Conservation (phyloP, 495 filamentous ascomycete genomes). For the Aspergillus heteromorphus region DNA sequence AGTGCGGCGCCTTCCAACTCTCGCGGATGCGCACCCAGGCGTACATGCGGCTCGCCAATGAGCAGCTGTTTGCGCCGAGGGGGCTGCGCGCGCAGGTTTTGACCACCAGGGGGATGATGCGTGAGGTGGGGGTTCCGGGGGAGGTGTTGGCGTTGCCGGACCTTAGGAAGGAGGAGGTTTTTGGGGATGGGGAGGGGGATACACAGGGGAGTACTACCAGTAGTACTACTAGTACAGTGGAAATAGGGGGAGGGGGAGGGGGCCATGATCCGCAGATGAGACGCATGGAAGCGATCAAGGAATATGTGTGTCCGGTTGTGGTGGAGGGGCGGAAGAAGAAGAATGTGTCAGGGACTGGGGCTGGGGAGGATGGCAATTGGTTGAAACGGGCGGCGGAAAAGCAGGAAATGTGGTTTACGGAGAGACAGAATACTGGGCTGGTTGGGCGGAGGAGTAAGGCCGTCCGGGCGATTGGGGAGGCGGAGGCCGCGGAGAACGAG, state of each 20-base stretch:
- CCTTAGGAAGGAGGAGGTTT: neutral
- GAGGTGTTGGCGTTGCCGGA: slow-evolving; percentile 4
- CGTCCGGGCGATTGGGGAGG: neutral
- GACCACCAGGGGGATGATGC: slow-evolving; percentile 20
- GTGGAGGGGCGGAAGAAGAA: slow-evolving; percentile 12
- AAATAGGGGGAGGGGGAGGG: neutral
- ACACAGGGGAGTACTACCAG: neutral
- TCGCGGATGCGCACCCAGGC: slow-evolving; percentile 18
- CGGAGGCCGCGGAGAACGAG: slow-evolving; percentile 1
- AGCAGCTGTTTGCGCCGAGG: slow-evolving; percentile 15
- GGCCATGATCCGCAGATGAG: slow-evolving; percentile 9
- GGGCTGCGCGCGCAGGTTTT: slow-evolving; percentile 18
- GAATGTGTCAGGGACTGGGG: too few relatives aligned
- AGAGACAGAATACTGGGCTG: slow-evolving; percentile 3
- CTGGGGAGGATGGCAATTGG: slow-evolving; percentile 9
- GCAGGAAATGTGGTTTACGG: slow-evolving; percentile 6
- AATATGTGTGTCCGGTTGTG: slow-evolving; percentile 8
- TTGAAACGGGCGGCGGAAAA: slow-evolving; percentile 14
- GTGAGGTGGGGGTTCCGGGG: slow-evolving; percentile 9
- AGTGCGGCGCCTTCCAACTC: slow-evolving; percentile 9
- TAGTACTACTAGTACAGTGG: neutral
- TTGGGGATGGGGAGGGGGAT: neutral
- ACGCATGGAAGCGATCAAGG: slow-evolving; percentile 15
- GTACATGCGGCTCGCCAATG: slow-evolving; percentile 19
- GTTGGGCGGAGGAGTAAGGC: slow-evolving; percentile 8